Percentiles rank a stretch among this genome's conserved stretches.
These are phyloP conservation scores for Suhomyces pyralidae DNA, from an alignment of 805 yeast species.

Conservation along the genomic window DNA sequence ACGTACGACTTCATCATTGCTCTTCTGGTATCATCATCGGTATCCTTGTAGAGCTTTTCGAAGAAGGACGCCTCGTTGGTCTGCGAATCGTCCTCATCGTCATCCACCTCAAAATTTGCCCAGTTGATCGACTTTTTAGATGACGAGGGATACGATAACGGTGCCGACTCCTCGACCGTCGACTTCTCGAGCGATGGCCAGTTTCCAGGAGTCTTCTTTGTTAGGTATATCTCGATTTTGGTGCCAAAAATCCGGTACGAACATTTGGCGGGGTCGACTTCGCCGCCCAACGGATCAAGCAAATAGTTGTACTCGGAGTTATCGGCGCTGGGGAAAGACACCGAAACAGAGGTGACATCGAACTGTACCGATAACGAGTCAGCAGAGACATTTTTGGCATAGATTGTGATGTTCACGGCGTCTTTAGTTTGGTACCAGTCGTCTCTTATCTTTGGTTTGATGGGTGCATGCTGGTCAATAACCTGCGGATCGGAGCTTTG, in stretches of 20 bases:
- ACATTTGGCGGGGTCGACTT: slow-evolving; percentile 47
- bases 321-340: slow-evolving; percentile 47
- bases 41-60: slow-evolving; percentile 65
- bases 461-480: slow-evolving; percentile 40
- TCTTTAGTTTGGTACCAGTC: slow-evolving; percentile 61
- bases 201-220: slow-evolving; percentile 41
- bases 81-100: slow-evolving; percentile 43
- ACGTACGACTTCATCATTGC: slow-evolving; percentile 97
- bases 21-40: slow-evolving; percentile 81
- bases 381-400: slow-evolving; percentile 60
- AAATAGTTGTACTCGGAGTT: slow-evolving; percentile 57
- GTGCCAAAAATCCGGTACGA: slow-evolving; percentile 57
- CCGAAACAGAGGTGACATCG: slow-evolving; percentile 30
- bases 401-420: slow-evolving; percentile 63
- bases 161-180: slow-evolving; percentile 9
- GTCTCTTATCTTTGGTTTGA: slow-evolving; percentile 34
- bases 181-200: slow-evolving; percentile 56
- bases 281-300: slow-evolving; percentile 51
- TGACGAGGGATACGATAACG: slow-evolving; percentile 56
- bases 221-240: slow-evolving; percentile 68
- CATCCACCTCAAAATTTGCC: slow-evolving; percentile 51
- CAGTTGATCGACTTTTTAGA: slow-evolving; percentile 65
- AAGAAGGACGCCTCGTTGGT: slow-evolving; percentile 67
- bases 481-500: slow-evolving; percentile 24
- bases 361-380: slow-evolving; percentile 45